These are phyloP conservation scores for Penicillium coffeae DNA, from an alignment of 495 filamentous ascomycete species.

Conservation along the genomic window DNA sequence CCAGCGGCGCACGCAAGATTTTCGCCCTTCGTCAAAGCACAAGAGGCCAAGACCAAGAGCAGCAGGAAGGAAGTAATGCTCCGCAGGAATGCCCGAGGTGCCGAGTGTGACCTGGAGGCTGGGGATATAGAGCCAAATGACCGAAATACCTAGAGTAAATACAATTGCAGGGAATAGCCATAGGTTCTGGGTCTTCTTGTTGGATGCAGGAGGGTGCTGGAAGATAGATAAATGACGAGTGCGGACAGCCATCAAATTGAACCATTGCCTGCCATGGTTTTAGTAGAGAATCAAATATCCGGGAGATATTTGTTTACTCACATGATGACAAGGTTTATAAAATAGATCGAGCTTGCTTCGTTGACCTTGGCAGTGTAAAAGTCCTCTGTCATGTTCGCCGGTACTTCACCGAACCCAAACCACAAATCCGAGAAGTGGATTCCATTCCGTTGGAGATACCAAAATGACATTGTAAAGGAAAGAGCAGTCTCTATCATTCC, in stretches of 20 bases:
- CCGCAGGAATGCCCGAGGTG: conserved; percentile 55
- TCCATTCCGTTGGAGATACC: conserved; percentile 48
- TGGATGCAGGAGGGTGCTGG: conserved; percentile 59
- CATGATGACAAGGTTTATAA: conserved; percentile 31
- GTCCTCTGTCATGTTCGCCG: conserved; percentile 41
- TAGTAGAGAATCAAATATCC: too few species aligned
- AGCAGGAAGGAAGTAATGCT: conserved; percentile 64
- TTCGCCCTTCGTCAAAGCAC: conserved; percentile 25
- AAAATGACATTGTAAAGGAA: conserved; percentile 64
- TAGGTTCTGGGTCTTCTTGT: conserved; percentile 53
- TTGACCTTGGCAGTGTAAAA: conserved; percentile 47
- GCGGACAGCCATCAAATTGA: conserved; percentile 62
- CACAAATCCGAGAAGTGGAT: conserved; percentile 44
- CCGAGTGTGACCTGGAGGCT: conserved; percentile 49
- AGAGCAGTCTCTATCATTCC: conserved; percentile 56
- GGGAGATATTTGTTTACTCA: background rate
- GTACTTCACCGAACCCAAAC: conserved; percentile 55
- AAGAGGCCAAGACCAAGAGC: conserved; percentile 59
- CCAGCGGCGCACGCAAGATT: conserved; percentile 20
- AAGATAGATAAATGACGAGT: conserved; percentile 63
- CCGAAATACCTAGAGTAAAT: conserved; percentile 58
- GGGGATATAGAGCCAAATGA: conserved; percentile 62
- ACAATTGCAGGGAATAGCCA: conserved; percentile 62
- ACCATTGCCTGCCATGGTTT: conserved; percentile 70
- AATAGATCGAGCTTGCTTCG: conserved; percentile 29